Conservation (phyloP, 208 protist genomes). For the Tritrichomonas musculus region DNA sequence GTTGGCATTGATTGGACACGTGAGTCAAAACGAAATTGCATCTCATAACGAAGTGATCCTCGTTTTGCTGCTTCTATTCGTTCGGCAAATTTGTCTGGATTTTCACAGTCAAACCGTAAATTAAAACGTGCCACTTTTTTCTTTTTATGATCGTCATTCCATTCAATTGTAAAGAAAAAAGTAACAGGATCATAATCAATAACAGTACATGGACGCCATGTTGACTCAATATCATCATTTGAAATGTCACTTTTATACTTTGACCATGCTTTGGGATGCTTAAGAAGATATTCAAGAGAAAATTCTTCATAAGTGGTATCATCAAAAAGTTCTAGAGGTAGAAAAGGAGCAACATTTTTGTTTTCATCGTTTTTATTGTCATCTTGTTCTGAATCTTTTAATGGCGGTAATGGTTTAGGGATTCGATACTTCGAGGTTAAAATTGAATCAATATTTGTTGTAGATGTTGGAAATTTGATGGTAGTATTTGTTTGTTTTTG, state of each 20-base stretch:
- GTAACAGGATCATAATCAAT: neutral
- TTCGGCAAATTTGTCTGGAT: neutral
- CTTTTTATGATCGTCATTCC: neutral
- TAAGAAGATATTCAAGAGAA: neutral
- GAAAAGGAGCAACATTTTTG: neutral
- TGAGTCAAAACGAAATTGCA: neutral
- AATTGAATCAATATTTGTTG: neutral
- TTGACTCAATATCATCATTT: neutral
- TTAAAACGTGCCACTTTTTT: constrained; percentile 26
- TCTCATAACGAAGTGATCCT: neutral
- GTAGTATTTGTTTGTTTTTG: neutral
- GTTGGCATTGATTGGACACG: neutral
- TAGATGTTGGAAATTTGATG: neutral
- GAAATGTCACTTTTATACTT: neutral
- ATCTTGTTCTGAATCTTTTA: neutral
- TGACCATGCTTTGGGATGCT: neutral
- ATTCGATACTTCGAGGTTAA: neutral
- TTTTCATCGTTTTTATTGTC: neutral
- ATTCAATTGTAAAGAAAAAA: neutral
- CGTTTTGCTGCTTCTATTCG: neutral
- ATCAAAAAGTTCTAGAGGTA: constrained; percentile 25
- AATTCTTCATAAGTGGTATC: constrained; percentile 29
- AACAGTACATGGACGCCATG: neutral
- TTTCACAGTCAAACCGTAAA: neutral
- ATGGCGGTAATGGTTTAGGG: neutral